Evolutionary conservation across 148 eudicot species (phyloP).

Genomic region (Rhododendron vialii): DNA sequence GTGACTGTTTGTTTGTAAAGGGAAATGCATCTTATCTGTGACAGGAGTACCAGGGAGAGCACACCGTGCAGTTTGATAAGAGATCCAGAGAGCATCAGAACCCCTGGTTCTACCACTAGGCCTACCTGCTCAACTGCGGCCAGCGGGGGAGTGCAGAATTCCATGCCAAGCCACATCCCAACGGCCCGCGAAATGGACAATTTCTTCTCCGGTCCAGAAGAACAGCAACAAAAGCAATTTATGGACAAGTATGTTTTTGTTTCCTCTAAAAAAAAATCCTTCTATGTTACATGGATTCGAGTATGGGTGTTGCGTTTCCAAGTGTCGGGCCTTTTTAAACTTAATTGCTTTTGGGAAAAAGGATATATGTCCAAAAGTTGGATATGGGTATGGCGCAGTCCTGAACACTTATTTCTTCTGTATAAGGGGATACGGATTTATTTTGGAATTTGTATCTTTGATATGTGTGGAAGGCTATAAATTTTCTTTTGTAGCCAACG

Average conservation of each 20-base stretch:
- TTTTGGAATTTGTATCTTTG: neutral
- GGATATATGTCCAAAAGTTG: neutral
- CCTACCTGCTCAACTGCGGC: conserved; percentile 16
- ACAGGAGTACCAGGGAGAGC: conserved; percentile 57
- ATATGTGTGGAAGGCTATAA: neutral
- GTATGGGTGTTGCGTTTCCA: neutral
- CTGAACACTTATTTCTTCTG: neutral
- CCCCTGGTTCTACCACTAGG: conserved; percentile 43
- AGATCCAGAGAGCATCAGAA: conserved; percentile 32
- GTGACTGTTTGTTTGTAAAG: neutral
- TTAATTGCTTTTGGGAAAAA: neutral
- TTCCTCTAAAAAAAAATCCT: neutral
- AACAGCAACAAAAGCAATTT: conserved; percentile 32
- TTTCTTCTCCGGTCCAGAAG: conserved; percentile 37
- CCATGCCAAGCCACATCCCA: conserved; percentile 28
- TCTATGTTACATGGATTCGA: neutral
- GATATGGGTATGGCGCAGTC: neutral
- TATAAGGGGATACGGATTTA: neutral
- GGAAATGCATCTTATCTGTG: conserved; percentile 5
- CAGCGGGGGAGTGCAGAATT: conserved; percentile 12
- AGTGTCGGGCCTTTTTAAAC: neutral
- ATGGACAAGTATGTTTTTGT: conserved; percentile 33
- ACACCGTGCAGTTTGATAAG: conserved; percentile 54
- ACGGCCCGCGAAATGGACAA: conserved; percentile 37
- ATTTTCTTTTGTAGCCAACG: neutral